Conservation (phyloP, 129 eudicot species). For the Chrysanthemum lavandulifolium region DNA sequence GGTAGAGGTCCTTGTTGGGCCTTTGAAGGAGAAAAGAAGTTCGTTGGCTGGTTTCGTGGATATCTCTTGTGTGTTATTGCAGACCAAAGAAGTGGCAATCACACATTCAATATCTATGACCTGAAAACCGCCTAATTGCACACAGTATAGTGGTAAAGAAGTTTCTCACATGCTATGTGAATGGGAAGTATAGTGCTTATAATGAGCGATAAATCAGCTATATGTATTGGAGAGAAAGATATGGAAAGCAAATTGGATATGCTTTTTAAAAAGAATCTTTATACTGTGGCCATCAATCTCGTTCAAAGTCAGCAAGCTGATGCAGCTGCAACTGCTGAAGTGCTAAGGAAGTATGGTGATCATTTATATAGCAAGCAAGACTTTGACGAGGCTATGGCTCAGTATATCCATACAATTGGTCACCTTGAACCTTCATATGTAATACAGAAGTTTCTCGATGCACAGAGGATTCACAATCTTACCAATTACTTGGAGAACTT, state of each 20-base stretch:
- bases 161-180: conserved; percentile 95
- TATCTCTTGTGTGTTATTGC: conserved; percentile 82
- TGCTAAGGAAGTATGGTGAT: conserved; percentile 89
- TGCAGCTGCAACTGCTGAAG: conserved; percentile 97
- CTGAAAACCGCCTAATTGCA: conserved; percentile 89
- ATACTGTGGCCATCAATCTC: conserved; percentile 91
- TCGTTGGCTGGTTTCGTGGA: conserved; percentile 97
- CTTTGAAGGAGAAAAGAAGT: conserved; percentile 94
- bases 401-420: conserved; percentile 91
- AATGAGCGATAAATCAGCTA: conserved; percentile 73
- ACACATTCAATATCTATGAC: conserved; percentile 85
- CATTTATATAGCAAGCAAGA: conserved; percentile 87
- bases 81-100: conserved; percentile 74
- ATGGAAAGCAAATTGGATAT: conserved; percentile 97
- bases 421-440: conserved; percentile 95
- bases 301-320: conserved; percentile 99
- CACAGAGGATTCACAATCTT: conserved; percentile 95
- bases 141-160: conserved; percentile 68
- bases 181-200: conserved; percentile 92
- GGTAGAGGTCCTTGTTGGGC: conserved; percentile 99
- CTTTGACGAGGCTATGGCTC: conserved; percentile 92
- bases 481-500: conserved; percentile 88
- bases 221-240: conserved; percentile 91
- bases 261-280: conserved; percentile 93
- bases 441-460: conserved; percentile 94